A percentile compares a stretch with the other conserved stretches of the same genome.
Conservation (phyloP, 176 grass and related monocot species). For the Tillandsia leiboldiana region DNA sequence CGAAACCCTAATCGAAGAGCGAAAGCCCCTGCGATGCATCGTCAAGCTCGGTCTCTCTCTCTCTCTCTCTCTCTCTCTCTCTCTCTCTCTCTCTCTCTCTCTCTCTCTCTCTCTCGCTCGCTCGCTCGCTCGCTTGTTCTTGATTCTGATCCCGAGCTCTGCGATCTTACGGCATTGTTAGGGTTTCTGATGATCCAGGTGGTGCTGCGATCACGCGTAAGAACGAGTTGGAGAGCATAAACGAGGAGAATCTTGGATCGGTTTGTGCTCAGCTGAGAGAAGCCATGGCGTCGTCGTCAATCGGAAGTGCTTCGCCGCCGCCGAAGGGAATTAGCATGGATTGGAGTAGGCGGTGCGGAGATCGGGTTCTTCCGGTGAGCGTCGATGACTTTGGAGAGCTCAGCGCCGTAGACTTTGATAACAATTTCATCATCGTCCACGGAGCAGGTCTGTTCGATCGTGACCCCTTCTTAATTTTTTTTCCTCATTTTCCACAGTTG, state of each 20-base stretch:
- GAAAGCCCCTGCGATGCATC: slow-evolving; percentile 42
- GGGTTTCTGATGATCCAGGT: slow-evolving; percentile 28
- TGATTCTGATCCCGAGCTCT: slow-evolving; percentile 1
- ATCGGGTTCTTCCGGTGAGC: slow-evolving; percentile 27
- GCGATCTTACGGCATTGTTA: neutral
- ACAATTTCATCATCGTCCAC: slow-evolving; percentile 78
- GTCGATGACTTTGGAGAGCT: slow-evolving; percentile 24
- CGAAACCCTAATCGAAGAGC: neutral
- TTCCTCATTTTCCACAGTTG: slow-evolving; percentile 1
- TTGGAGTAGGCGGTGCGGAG: slow-evolving; percentile 56
- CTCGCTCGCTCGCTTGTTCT: neutral
- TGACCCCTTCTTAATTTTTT: neutral
- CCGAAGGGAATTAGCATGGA: slow-evolving; percentile 53
- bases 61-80: neutral
- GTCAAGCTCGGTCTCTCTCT: slow-evolving; percentile 57
- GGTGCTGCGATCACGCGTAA: slow-evolving; percentile 97
- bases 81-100: neutral
- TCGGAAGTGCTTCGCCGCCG: neutral
- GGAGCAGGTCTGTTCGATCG: slow-evolving; percentile 49
- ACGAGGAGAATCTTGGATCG: slow-evolving; percentile 39
- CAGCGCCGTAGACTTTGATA: slow-evolving; percentile 29
- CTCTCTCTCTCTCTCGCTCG: neutral
- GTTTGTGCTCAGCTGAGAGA: slow-evolving; percentile 66
- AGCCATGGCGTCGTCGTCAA: slow-evolving; percentile 42
- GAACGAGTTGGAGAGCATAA: slow-evolving; percentile 74